Conservation (phyloP, 345 rosid genomes). For the Theobroma cacao region DNA sequence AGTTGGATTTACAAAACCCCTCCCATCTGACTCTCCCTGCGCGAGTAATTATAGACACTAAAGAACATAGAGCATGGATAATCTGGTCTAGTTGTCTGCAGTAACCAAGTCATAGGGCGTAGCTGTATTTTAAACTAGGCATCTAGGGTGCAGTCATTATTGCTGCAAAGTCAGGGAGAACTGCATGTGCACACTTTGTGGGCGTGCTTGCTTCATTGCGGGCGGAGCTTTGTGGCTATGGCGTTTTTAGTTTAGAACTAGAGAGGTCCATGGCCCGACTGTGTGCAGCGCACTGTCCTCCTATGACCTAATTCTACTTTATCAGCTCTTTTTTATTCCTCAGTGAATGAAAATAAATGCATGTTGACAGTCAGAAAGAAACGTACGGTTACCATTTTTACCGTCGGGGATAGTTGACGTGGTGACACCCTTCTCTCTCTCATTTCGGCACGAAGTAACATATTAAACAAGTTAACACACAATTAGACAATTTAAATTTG, state of each 20-base stretch:
- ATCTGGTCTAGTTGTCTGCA: not conserved
- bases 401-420: not conserved
- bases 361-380: not conserved
- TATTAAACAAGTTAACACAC: too few relatives aligned
- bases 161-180: slow-evolving; percentile 1
- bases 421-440: too few relatives aligned
- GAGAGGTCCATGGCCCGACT: slow-evolving; percentile 10
- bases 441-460: too few relatives aligned
- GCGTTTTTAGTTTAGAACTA: not conserved
- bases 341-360: not conserved
- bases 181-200: slow-evolving; percentile 7
- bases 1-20: not conserved
- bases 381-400: not conserved
- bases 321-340: not conserved
- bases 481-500: too few relatives aligned
- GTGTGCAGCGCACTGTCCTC: not conserved
- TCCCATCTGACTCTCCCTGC: not conserved
- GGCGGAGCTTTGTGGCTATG: not conserved
- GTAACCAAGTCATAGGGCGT: not conserved
- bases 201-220: not conserved
- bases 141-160: not conserved
- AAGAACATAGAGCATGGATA: not conserved
- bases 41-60: not conserved
- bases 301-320: not conserved
- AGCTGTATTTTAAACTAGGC: not conserved